Evolutionary conservation across 441 rosid genomes (phyloP).

Genomic region (Brassica balearica): DNA sequence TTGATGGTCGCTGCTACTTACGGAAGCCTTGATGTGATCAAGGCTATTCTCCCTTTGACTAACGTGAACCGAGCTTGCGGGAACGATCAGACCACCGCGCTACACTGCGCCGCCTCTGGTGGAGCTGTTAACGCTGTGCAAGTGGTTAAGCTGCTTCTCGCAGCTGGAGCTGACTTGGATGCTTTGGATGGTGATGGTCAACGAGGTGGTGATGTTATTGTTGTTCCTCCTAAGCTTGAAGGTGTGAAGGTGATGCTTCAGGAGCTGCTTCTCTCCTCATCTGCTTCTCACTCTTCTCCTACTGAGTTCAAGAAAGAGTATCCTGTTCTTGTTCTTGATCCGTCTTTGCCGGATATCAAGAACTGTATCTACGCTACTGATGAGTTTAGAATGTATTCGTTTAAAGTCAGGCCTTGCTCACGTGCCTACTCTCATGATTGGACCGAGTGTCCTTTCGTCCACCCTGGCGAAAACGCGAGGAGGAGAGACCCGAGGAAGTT

Average conservation of each 20-base stretch:
- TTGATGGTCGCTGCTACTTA: slow-evolving; percentile 82
- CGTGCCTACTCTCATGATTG: slow-evolving; percentile 84
- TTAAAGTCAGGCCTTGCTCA: slow-evolving; percentile 79
- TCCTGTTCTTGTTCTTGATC: slow-evolving; percentile 58
- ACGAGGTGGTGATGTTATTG: slow-evolving; percentile 55
- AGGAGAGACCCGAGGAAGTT: slow-evolving; percentile 82
- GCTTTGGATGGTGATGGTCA: slow-evolving; percentile 56
- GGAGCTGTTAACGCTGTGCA: slow-evolving; percentile 70
- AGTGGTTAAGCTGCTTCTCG: slow-evolving; percentile 65
- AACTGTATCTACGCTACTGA: slow-evolving; percentile 75
- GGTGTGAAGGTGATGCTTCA: slow-evolving; percentile 58
- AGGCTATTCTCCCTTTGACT: slow-evolving; percentile 58
- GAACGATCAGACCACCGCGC: slow-evolving; percentile 62
- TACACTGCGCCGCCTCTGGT: slow-evolving; percentile 80
- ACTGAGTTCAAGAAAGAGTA: slow-evolving; percentile 72
- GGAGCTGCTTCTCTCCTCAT: slow-evolving; percentile 52
- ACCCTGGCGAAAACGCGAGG: slow-evolving; percentile 80
- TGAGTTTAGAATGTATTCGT: slow-evolving; percentile 82
- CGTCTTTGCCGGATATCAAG: slow-evolving; percentile 77
- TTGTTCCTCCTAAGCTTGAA: slow-evolving; percentile 67
- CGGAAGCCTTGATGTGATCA: slow-evolving; percentile 70
- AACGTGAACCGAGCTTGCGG: slow-evolving; percentile 67
- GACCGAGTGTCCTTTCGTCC: slow-evolving; percentile 86
- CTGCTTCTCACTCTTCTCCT: slow-evolving; percentile 34
- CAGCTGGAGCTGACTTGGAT: slow-evolving; percentile 66